Evolutionary conservation across 2,329 filamentous ascomycete species (phyloP).

Genomic region (Trichoderma oligosporum): DNA sequence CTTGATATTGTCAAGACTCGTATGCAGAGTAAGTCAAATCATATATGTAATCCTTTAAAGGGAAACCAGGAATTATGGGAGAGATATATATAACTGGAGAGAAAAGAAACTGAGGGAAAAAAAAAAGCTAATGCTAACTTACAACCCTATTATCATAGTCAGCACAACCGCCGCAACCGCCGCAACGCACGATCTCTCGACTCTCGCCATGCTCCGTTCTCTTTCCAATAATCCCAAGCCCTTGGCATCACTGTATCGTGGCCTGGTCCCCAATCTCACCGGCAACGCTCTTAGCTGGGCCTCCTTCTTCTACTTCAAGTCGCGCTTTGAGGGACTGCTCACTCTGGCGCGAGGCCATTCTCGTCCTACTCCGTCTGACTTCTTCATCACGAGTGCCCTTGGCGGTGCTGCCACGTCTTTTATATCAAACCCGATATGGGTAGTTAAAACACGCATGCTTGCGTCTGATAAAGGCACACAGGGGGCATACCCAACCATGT

Average conservation of each 20-base stretch:
- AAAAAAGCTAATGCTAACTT: neutral
- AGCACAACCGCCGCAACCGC: constrained; percentile 44
- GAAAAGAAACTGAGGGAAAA: neutral
- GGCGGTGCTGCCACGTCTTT: constrained; percentile 71
- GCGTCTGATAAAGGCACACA: constrained; percentile 70
- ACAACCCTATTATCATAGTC: constrained; percentile 37
- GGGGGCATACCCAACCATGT: constrained; percentile 79
- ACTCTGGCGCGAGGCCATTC: constrained; percentile 25
- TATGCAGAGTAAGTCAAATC: constrained; percentile 67
- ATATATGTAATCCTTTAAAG: neutral
- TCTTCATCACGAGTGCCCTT: constrained; percentile 72
- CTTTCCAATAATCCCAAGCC: constrained; percentile 51
- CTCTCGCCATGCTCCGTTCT: constrained; percentile 50
- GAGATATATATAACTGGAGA: neutral
- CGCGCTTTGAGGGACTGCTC: constrained; percentile 48
- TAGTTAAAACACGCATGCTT: constrained; percentile 96
- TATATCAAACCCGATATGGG: constrained; percentile 94
- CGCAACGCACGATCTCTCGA: constrained; percentile 42
- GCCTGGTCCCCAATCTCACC: constrained; percentile 82
- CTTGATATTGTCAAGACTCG: constrained; percentile 96
- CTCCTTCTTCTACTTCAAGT: constrained; percentile 81
- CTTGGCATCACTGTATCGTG: constrained; percentile 75
- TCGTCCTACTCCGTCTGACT: constrained; percentile 57
- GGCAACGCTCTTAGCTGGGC: constrained; percentile 91
- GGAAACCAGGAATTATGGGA: neutral